phyloP scores from a whole-genome alignment of 225 moss, liverwort and hornwort genomes.

The Ulota crispa region DNA sequence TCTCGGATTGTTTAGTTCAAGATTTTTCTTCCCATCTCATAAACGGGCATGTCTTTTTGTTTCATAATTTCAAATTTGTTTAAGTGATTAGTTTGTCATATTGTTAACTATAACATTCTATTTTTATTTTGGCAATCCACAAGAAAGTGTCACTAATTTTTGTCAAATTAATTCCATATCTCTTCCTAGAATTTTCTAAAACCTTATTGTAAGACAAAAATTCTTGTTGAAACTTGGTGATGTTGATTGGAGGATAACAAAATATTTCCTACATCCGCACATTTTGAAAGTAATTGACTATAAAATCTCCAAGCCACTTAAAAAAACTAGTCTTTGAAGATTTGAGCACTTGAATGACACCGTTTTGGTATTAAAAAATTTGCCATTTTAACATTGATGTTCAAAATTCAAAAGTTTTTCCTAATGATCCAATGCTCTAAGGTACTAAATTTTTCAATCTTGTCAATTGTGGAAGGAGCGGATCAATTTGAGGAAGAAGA shows the following conservation, averaged over 20 bases:
- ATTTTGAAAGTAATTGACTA: not conserved
- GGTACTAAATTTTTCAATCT: not conserved
- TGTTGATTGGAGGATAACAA: too few species aligned
- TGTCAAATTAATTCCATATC: too few species aligned
- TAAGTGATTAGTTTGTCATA: too few species aligned
- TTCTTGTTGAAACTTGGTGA: too few species aligned
- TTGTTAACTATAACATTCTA: too few species aligned
- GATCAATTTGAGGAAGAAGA: constrained; percentile 72
- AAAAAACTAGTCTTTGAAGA: not conserved
- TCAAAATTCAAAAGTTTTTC: not conserved
- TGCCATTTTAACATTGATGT: not conserved
- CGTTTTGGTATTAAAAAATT: not conserved
- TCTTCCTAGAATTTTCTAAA: too few species aligned
- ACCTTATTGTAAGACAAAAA: too few species aligned
- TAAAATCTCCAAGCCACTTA: not conserved
- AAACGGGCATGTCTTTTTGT: too few species aligned
- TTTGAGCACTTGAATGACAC: not conserved
- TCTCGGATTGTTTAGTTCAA: not conserved
- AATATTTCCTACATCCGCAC: not conserved
- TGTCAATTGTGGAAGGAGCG: constrained; percentile 28
- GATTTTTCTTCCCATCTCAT: not conserved
- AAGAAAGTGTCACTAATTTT: too few species aligned
- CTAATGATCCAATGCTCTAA: not conserved
- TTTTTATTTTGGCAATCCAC: too few species aligned
- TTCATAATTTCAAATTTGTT: too few species aligned